Base-by-base conservation (phyloP, 2,329 filamentous ascomycete genomes). In the Paradendryphiella salina region DNA sequence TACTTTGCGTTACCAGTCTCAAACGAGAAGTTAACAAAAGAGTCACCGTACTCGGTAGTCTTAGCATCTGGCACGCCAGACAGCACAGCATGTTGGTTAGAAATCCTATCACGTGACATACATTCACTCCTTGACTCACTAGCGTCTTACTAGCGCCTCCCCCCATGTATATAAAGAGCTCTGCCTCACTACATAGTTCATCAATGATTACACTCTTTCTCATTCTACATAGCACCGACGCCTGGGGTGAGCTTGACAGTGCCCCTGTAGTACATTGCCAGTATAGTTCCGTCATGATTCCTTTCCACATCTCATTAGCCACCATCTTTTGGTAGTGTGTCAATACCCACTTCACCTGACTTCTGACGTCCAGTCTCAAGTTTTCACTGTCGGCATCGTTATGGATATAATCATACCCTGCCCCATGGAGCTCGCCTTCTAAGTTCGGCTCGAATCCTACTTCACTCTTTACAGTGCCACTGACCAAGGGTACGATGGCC, bases 181-280 rank as follows among this genome's bases (percentile, higher is more conserved):
- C n/a, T n/a, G n/a, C n/a, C n/a, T n/a, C n/a, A n/a, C n/a, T n/a
- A n/a, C n/a, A n/a, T n/a, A n/a, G n/a, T n/a, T n/a, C n/a, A n/a
- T n/a, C n/a, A n/a, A n/a, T n/a, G n/a, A n/a, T n/a, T n/a, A n/a
- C n/a, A n/a, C n/a, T n/a, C n/a, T n/a, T n/a, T n/a, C n/a, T n/a
- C n/a, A n/a, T n/a, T n/a, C n/a, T n/a, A n/a, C n/a, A n/a, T n/a
- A n/a, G n/a, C 64, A 41, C 59, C 56, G 13, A 70, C 63, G 13
- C 58, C 60, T 2, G 41, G 38, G 3, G 64, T 67, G 3, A 69
- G 51, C 17, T 47, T 58, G 4, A 70, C 66, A 6, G 55, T 64
- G 26, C 67, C 67, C 50, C 67, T 66, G 52, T 69, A 70, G 45
- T 67, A 70, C 67, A 70, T 70, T 7, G 66, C 67, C 3, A 70